These are phyloP conservation scores for Eimeria necatrix DNA, from an alignment of 169 alveolate genomes.

Conservation along the genomic window DNA sequence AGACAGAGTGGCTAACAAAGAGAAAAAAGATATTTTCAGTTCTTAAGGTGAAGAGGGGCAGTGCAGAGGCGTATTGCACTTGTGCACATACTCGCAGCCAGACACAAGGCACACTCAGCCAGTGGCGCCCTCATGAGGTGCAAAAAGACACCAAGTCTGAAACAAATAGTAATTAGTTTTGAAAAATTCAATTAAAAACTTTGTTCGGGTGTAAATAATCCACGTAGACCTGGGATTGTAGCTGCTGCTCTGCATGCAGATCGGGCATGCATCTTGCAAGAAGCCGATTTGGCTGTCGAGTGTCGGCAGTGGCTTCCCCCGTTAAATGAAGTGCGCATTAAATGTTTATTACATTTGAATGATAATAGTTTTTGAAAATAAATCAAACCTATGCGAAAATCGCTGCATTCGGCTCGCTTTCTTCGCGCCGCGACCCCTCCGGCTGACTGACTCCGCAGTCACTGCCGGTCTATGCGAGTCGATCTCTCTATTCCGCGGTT, in stretches of 20 bases:
- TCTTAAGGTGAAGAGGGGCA: no score
- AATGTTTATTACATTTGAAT: background rate
- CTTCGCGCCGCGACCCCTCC: no score
- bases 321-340: background rate
- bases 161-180: background rate
- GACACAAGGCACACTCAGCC: no score
- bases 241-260: no score
- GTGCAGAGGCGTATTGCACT: background rate
- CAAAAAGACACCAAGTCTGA: background rate
- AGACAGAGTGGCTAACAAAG: no score
- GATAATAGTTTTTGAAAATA: background rate
- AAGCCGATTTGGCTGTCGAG: slow-evolving; percentile 6
- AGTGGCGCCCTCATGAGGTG: no score
- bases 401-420: no score
- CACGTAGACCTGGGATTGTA: background rate
- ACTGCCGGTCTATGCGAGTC: no score
- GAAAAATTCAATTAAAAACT: background rate
- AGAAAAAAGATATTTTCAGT: no score
- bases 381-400: background rate
- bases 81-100: background rate
- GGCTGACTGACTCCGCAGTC: no score
- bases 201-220: background rate
- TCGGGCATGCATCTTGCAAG: background rate
- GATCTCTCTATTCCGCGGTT: no score
- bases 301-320: background rate